Evolutionary conservation across 768 basidiomycete species (phyloP), one percentile per base, ranked within the genome.

Genomic region (Lactarius akahatsu): DNA sequence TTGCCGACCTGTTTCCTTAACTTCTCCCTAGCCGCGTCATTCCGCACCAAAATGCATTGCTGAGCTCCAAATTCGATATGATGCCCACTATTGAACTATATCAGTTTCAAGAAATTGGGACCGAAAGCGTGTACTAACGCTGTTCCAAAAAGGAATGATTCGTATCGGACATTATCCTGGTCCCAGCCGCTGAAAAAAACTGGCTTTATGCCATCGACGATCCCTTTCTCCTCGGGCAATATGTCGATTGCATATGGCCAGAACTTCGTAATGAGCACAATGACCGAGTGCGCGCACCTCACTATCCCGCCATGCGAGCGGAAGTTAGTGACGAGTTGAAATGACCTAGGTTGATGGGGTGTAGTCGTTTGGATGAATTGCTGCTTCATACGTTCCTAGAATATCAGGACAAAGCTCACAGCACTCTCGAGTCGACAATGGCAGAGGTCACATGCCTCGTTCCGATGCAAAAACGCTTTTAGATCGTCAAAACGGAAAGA

Each of bases 401-500:
- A 34, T 36, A 28, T 40, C 38, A 8, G 41, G 20, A 30, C 5
- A 28, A 6, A 34, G 62, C 38, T 45, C 38, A 23, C 30, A 50
- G 18, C 30, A 32, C 30, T 40, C 15, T 34, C 28, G 15, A 38
- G 20, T 28, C 54, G 23, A 59, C 47, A 36, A 16, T 28, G 6
- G 32, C 23, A 34, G 13, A 32, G 32, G 13, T 6, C 15, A 43
- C 55, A 45, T 62, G 86, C 89, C 77, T 91, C 88, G 0, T 85
- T 72, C 50, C 86, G 81, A 63, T 81, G 83, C 52, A 88, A 70
- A 70, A 87, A 88, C 0, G 88, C 82, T 71, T 87, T 90, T 61
- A 91, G 70, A 52, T 90, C 89, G 62, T 88, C 77, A 71, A 91
- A 91, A 23, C 85, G 76, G 71, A 91, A 91, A 0, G 86, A 82